Evolutionary conservation across 805 yeast species (phyloP).

Genomic region (Kodamaea kakaduensis): DNA sequence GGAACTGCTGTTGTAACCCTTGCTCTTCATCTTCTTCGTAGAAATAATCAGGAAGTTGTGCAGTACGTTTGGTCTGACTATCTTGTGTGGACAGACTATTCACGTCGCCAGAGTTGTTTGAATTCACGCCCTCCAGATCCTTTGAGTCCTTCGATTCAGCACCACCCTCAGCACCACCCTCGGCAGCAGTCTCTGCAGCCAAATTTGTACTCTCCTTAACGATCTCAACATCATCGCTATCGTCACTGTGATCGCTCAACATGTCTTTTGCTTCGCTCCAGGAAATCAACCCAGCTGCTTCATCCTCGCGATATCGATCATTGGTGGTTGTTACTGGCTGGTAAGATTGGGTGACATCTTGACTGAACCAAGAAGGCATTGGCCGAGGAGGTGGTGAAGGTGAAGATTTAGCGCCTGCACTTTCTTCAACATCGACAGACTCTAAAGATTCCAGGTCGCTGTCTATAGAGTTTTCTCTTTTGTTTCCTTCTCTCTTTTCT

Average conservation of each 20-base stretch:
- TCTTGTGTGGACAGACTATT: no score
- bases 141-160: no score
- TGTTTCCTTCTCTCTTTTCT: not conserved
- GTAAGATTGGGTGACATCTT: slow-evolving; percentile 4
- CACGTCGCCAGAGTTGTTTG: no score
- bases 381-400: not conserved
- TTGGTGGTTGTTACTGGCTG: slow-evolving; percentile 5
- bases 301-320: slow-evolving; percentile 31
- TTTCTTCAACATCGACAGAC: no score
- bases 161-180: no score
- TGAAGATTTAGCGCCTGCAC: not conserved
- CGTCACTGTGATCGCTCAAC: slow-evolving; percentile 13
- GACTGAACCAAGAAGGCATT: slow-evolving; percentile 27
- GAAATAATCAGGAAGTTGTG: slow-evolving; percentile 49
- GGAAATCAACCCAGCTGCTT: slow-evolving; percentile 47
- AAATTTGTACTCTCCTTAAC: no score
- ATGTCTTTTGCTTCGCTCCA: slow-evolving; percentile 45
- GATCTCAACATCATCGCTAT: slow-evolving; percentile 7
- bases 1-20: slow-evolving; percentile 55
- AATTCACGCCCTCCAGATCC: no score
- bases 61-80: no score
- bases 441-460: not conserved
- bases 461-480: slow-evolving; percentile 1
- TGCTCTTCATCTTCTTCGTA: slow-evolving; percentile 79
- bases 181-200: no score